Percentiles rank a stretch among this genome's conserved stretches.
phyloP scores from a whole-genome alignment of 139 green algal species.

The Chlamydomonas sphaeroides region DNA sequence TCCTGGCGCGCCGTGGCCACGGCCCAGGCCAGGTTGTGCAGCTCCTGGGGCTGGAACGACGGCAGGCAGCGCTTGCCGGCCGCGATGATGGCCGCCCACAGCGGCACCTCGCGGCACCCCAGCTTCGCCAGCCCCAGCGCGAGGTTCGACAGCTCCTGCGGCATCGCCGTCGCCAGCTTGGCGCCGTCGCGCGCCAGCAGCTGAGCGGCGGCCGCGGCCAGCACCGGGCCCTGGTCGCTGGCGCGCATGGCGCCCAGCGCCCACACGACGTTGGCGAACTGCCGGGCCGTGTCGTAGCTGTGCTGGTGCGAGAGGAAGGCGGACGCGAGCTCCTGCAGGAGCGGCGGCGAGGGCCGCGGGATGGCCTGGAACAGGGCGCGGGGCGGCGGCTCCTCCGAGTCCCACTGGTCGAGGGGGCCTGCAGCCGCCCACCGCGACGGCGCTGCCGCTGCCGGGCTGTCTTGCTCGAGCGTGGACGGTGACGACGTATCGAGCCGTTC shows the following conservation, averaged over 20 bases:
- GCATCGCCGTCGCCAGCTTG: conserved; percentile 35
- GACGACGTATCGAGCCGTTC: too few relatives aligned
- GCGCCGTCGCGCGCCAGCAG: neutral
- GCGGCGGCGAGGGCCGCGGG: too few relatives aligned
- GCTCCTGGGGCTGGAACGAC: conserved; percentile 48
- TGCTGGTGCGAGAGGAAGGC: conserved; percentile 6
- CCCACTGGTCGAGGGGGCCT: too few relatives aligned
- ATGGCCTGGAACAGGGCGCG: too few relatives aligned
- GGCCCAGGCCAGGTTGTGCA: conserved; percentile 44
- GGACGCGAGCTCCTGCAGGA: conserved; percentile 23
- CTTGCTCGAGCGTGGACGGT: too few relatives aligned
- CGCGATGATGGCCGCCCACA: conserved; percentile 21
- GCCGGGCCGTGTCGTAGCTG: conserved; percentile 28
- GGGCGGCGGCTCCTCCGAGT: too few relatives aligned
- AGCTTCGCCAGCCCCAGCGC: conserved; percentile 56
- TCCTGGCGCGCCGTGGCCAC: conserved; percentile 32
- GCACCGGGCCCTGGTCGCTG: neutral
- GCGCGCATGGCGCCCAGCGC: conserved; percentile 37
- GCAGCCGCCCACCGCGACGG: too few relatives aligned
- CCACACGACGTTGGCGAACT: conserved; percentile 58
- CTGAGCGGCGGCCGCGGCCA: conserved; percentile 9
- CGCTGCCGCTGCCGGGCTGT: too few relatives aligned
- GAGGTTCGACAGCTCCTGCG: conserved; percentile 67
- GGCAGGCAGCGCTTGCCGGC: neutral
- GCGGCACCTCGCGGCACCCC: neutral